A percentile compares a stretch with the other conserved stretches of the same genome.
phyloP scores from a whole-genome alignment of 1,284 basidiomycete genomes.

The Psilocybe mexicana region DNA sequence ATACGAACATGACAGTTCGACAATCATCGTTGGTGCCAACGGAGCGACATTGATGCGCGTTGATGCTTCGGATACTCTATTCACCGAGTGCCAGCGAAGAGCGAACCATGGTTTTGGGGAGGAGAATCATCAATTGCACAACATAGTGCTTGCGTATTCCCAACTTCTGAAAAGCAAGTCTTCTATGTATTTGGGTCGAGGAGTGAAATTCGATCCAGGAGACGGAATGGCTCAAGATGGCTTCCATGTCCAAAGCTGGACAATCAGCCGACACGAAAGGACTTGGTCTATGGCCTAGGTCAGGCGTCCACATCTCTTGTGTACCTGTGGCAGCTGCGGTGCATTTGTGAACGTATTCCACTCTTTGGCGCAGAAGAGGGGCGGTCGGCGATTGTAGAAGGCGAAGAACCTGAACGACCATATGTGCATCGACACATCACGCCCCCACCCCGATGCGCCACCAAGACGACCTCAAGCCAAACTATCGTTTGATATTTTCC shows the following conservation, averaged over 20 bases:
- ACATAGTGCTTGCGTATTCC: too few species aligned
- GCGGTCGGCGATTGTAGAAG: background rate
- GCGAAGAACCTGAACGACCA: background rate
- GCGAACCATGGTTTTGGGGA: background rate
- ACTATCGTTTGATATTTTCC: slow-evolving; percentile 10
- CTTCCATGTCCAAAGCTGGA: background rate
- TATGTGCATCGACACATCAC: background rate
- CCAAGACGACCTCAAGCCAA: background rate
- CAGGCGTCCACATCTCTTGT: too few species aligned
- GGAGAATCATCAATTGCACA: too few species aligned
- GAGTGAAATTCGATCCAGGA: too few species aligned
- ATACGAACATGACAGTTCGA: background rate
- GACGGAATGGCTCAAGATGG: background rate
- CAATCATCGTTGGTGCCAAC: background rate
- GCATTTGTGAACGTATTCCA: background rate
- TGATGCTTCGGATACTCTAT: background rate
- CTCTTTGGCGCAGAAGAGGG: background rate
- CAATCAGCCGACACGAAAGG: background rate
- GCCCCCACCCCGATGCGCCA: background rate
- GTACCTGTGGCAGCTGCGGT: too few species aligned
- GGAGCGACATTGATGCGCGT: background rate
- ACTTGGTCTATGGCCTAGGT: background rate
- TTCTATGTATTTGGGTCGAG: too few species aligned
- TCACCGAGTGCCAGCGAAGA: background rate
- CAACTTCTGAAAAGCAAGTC: too few species aligned